Evolutionary conservation across 495 filamentous ascomycete genomes (phyloP).

Genomic region (Penicillium waksmanii): DNA sequence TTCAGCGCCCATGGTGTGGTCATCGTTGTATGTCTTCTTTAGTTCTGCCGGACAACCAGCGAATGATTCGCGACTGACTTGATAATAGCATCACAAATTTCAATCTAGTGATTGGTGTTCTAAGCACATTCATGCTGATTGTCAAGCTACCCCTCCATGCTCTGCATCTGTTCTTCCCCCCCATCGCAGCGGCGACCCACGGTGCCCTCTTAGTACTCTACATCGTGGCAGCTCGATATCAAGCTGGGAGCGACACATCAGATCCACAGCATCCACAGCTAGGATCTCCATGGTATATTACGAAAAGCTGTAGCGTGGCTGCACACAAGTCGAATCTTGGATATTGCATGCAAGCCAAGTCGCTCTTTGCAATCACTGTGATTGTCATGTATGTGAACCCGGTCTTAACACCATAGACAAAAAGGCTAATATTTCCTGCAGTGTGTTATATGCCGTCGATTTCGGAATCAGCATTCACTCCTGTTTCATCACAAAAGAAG

Average conservation of each 20-base stretch:
- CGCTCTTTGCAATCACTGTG: conserved; percentile 69
- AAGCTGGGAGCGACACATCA: conserved; percentile 78
- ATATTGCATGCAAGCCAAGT: conserved; percentile 79
- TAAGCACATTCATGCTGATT: conserved; percentile 60
- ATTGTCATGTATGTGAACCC: conserved; percentile 66
- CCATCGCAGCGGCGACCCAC: conserved; percentile 65
- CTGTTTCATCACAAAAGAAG: conserved; percentile 59
- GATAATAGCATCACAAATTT: conserved; percentile 69
- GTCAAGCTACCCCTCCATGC: conserved; percentile 65
- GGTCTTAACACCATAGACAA: background rate
- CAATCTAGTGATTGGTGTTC: conserved; percentile 80
- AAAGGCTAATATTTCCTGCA: conserved; percentile 28
- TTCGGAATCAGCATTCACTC: conserved; percentile 61
- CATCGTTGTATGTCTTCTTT: conserved; percentile 65
- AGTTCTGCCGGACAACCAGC: conserved; percentile 6
- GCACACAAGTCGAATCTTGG: conserved; percentile 53
- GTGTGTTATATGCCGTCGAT: conserved; percentile 60
- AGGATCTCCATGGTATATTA: conserved; percentile 81
- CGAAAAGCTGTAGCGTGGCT: conserved; percentile 73
- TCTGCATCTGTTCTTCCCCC: conserved; percentile 72
- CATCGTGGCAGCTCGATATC: conserved; percentile 66
- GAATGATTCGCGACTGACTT: conserved; percentile 17
- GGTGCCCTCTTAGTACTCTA: conserved; percentile 63
- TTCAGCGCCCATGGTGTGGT: conserved; percentile 78
- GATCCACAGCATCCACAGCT: conserved; percentile 70